phyloP scores from a whole-genome alignment of 208 protist species.

The Crithidia mellificae region DNA sequence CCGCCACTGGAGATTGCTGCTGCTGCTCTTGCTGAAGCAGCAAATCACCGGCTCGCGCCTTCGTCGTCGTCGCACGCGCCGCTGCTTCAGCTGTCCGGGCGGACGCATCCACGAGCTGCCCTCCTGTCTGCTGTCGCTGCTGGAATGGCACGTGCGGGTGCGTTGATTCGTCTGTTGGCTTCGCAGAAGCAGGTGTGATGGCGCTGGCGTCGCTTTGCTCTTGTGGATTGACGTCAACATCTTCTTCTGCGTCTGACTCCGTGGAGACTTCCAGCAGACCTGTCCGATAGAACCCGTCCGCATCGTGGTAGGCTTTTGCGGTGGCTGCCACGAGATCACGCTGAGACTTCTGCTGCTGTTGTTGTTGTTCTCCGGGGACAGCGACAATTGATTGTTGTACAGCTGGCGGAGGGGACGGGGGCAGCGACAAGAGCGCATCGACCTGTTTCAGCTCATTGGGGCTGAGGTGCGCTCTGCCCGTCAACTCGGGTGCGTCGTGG shows the following conservation, averaged over 20 bases:
- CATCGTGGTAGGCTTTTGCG: background rate
- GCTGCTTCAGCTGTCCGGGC: background rate
- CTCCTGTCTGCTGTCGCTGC: background rate
- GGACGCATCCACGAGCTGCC: background rate
- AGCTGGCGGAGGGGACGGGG: no score
- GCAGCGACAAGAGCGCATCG: no score
- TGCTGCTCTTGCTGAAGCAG: background rate
- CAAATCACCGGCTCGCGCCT: background rate
- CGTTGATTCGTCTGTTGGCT: no score
- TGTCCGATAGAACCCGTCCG: conserved; percentile 28
- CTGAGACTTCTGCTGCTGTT: no score
- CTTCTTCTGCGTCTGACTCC: conserved; percentile 9
- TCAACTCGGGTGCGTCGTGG: no score
- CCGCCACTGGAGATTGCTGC: background rate
- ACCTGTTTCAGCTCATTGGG: no score
- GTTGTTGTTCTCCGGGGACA: background rate
- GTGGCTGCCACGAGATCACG: background rate
- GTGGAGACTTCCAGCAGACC: conserved; percentile 12
- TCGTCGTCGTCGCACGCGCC: no score
- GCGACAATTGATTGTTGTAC: no score
- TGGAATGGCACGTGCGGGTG: no score
- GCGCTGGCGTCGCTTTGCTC: no score
- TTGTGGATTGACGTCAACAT: conserved; percentile 1
- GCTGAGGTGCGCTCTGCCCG: no score
- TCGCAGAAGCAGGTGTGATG: no score